Evolutionary conservation across 129 eudicot species (phyloP).

Genomic region (Scalesia atractyloides): DNA sequence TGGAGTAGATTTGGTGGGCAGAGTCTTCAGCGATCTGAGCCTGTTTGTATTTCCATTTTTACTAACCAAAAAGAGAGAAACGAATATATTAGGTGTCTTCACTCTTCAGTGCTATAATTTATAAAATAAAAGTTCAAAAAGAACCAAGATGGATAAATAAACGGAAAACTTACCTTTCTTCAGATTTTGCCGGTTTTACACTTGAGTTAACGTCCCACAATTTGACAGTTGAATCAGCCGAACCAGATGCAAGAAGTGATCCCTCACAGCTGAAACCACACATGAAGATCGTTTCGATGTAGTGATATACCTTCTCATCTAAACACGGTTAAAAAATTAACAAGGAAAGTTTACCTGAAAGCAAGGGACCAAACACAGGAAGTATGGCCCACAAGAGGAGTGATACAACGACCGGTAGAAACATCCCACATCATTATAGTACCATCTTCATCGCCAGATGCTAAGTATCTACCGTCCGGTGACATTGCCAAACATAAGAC

Average conservation of each 20-base stretch:
- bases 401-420: slow-evolving; percentile 82
- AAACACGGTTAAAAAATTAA: neutral
- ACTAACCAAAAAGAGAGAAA: slow-evolving; percentile 33
- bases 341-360: slow-evolving; percentile 56
- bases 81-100: neutral
- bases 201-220: slow-evolving; percentile 93
- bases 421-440: slow-evolving; percentile 99
- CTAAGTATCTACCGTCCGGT: slow-evolving; percentile 97
- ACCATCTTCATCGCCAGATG: slow-evolving; percentile 99
- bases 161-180: slow-evolving; percentile 60
- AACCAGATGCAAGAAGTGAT: slow-evolving; percentile 98
- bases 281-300: neutral
- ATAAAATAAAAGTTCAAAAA: neutral
- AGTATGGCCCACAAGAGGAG: slow-evolving; percentile 90
- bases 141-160: neutral
- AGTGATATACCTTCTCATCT: neutral
- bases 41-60: slow-evolving; percentile 77
- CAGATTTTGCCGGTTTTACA: slow-evolving; percentile 56
- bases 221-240: slow-evolving; percentile 97
- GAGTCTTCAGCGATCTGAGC: slow-evolving; percentile 90
- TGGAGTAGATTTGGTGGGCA: slow-evolving; percentile 91
- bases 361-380: slow-evolving; percentile 96
- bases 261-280: slow-evolving; percentile 83
- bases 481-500: slow-evolving; percentile 88
- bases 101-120: neutral